Evolutionary conservation across 2,329 filamentous ascomycete species (phyloP).

Genomic region (Orbilia javanica): DNA sequence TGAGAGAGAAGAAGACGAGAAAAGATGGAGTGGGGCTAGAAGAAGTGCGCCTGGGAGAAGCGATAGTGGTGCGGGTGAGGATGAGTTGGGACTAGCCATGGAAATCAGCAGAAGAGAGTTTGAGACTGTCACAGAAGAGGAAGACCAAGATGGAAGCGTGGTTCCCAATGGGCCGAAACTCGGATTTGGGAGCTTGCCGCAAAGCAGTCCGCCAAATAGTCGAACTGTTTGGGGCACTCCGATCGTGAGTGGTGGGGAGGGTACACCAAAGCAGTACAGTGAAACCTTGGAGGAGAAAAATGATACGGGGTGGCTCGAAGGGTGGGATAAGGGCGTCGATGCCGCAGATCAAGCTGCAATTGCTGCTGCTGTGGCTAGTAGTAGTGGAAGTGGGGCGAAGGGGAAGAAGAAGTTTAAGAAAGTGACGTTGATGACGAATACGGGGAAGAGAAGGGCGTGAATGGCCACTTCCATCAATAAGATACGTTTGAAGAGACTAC

Average conservation of each 20-base stretch:
- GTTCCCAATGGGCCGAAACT: conserved; percentile 64
- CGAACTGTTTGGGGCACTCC: conserved; percentile 95
- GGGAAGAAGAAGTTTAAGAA: conserved; percentile 79
- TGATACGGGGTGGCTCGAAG: conserved; percentile 82
- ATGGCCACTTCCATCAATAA: background rate
- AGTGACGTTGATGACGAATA: conserved; percentile 78
- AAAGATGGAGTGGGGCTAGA: conserved; percentile 76
- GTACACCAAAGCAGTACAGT: conserved; percentile 60
- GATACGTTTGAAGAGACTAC: background rate
- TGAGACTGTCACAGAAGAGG: conserved; percentile 67
- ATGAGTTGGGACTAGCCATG: conserved; percentile 59
- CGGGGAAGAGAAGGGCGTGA: conserved; percentile 65
- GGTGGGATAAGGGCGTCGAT: conserved; percentile 81
- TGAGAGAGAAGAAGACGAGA: conserved; percentile 81
- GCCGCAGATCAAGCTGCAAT: conserved; percentile 71
- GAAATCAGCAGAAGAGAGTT: conserved; percentile 64
- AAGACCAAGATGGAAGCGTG: conserved; percentile 9
- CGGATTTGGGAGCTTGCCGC: conserved; percentile 78
- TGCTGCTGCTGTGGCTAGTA: conserved; percentile 61
- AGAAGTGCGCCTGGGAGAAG: conserved; percentile 67
- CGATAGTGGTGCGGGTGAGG: conserved; percentile 3
- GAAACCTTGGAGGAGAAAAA: conserved; percentile 55
- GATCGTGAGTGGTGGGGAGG: conserved; percentile 72
- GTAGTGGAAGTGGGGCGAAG: conserved; percentile 66
- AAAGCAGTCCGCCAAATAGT: conserved; percentile 80